phyloP scores from a whole-genome alignment of 257 asterid genomes.

The Solanum appendiculatum region DNA sequence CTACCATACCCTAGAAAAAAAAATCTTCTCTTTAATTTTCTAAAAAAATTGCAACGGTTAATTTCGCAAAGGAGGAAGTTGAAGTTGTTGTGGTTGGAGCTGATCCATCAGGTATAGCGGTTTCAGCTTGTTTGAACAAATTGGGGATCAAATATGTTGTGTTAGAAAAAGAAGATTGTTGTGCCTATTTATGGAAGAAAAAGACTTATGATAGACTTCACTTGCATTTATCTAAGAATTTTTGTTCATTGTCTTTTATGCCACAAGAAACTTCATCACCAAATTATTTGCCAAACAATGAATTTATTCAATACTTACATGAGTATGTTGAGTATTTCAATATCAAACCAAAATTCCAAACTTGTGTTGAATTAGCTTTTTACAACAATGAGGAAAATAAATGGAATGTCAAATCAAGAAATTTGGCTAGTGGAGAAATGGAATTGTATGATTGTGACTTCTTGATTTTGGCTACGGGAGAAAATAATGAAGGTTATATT shows the following conservation, averaged over 20 bases:
- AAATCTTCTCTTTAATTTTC: not conserved
- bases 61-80: conserved; percentile 1
- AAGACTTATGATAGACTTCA: conserved; percentile 40
- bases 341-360: conserved; percentile 8
- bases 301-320: conserved; percentile 30
- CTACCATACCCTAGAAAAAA: not conserved
- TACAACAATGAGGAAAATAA: not conserved
- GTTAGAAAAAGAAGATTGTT: conserved; percentile 44
- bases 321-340: conserved; percentile 11
- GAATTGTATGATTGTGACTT: conserved; percentile 18
- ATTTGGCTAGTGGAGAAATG: not conserved
- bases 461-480: conserved; percentile 44
- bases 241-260: conserved; percentile 37
- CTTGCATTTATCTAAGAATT: conserved; percentile 47
- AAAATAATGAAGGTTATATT: conserved; percentile 26
- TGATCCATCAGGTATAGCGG: conserved; percentile 53
- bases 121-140: conserved; percentile 37
- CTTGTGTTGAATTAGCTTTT: conserved; percentile 14
- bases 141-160: conserved; percentile 27
- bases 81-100: conserved; percentile 34
- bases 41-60: not conserved
- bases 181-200: conserved; percentile 43
- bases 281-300: conserved; percentile 23
- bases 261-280: conserved; percentile 27
- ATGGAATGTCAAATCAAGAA: conserved; percentile 19